phyloP scores from a whole-genome alignment of 306 rosid species.

The Prunus davidiana region DNA sequence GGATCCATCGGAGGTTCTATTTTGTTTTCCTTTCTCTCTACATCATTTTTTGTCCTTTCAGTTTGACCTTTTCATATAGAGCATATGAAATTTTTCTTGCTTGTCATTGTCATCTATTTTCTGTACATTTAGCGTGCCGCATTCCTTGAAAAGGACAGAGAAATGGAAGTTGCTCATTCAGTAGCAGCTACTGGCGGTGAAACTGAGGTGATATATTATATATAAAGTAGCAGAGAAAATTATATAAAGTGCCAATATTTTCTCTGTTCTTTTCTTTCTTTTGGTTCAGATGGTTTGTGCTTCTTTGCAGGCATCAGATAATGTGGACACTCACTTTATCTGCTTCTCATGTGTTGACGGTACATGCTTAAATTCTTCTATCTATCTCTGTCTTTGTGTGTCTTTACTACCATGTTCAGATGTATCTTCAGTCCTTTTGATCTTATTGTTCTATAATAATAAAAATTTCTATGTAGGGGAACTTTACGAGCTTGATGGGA shows the following conservation, averaged over 20 bases:
- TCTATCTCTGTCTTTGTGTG: not conserved
- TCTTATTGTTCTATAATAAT: conserved; percentile 7
- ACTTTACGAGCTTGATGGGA: conserved; percentile 92
- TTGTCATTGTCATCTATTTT: conserved; percentile 11
- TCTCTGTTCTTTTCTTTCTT: not conserved
- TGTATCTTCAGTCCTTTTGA: not conserved
- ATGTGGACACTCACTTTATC: conserved; percentile 76
- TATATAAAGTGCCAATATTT: not conserved
- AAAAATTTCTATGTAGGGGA: conserved; percentile 38
- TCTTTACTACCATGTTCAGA: not conserved
- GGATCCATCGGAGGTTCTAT: conserved; percentile 76
- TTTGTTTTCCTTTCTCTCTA: conserved; percentile 5
- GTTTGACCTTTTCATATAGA: not conserved
- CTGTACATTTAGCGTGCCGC: conserved; percentile 60
- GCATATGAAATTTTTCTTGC: not conserved
- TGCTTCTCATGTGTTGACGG: conserved; percentile 80
- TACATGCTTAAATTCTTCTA: conserved; percentile 20
- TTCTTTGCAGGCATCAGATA: conserved; percentile 58
- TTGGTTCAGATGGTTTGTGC: not conserved
- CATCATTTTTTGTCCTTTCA: not conserved
- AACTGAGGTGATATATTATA: conserved; percentile 50
- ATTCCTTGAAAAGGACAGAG: conserved; percentile 77
- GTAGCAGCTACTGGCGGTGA: conserved; percentile 93
- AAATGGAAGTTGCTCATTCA: conserved; percentile 93
- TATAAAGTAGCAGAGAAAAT: not conserved